Conservation (phyloP, 805 yeast genomes). For the Brettanomyces sp. region DNA sequence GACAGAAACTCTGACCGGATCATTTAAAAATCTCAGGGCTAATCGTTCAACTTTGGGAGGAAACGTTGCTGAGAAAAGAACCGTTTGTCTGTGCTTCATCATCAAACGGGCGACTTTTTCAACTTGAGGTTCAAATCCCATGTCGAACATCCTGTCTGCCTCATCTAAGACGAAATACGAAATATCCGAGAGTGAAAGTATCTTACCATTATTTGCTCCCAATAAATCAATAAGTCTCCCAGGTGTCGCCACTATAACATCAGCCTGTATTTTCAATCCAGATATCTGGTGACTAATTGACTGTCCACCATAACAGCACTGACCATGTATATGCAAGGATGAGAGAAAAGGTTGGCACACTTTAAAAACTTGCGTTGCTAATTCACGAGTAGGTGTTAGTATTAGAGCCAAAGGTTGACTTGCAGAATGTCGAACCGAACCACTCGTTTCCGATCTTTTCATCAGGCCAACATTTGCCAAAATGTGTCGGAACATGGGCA, state of each 20-base stretch:
- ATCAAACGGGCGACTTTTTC: slow-evolving; percentile 66
- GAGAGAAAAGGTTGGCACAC: slow-evolving; percentile 55
- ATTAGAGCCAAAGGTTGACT: slow-evolving; percentile 75
- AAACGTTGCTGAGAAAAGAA: slow-evolving; percentile 89
- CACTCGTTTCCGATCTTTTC: slow-evolving; percentile 35
- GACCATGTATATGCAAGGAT: slow-evolving; percentile 39
- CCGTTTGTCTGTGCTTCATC: slow-evolving; percentile 82
- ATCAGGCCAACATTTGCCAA: slow-evolving; percentile 41
- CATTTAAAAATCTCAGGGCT: slow-evolving; percentile 52
- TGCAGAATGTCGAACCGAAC: not conserved
- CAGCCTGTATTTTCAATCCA: slow-evolving; percentile 66
- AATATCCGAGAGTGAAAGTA: slow-evolving; percentile 56
- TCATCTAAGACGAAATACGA: slow-evolving; percentile 89
- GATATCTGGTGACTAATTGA: slow-evolving; percentile 76
- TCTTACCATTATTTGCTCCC: slow-evolving; percentile 73
- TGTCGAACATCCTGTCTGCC: slow-evolving; percentile 92
- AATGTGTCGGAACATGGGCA: slow-evolving; percentile 81
- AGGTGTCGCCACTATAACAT: slow-evolving; percentile 86
- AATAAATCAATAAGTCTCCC: slow-evolving; percentile 87
- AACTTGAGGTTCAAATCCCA: slow-evolving; percentile 97
- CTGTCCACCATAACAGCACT: slow-evolving; percentile 90
- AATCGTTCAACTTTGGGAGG: slow-evolving; percentile 70
- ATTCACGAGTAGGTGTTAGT: slow-evolving; percentile 86
- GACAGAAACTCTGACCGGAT: slow-evolving; percentile 69
- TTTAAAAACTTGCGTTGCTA: slow-evolving; percentile 73